phyloP scores from a whole-genome alignment of 139 green algal species.

The Microglena sp. region DNA sequence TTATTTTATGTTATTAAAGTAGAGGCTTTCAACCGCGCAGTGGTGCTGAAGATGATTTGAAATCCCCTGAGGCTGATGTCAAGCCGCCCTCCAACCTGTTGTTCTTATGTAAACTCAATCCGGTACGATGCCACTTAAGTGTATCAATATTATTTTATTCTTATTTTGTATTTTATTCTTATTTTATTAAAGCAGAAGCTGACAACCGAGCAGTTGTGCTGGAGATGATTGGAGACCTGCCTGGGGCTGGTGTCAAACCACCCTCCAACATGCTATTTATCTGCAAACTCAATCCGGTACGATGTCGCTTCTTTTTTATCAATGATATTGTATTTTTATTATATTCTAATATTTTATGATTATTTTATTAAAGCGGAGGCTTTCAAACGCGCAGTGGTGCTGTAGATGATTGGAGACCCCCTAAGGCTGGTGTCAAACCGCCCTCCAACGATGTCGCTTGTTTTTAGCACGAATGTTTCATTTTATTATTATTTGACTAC shows the following conservation, averaged over 20 bases:
- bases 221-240: conserved; percentile 90
- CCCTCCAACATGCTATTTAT: conserved; percentile 87
- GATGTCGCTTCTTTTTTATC: too few species aligned
- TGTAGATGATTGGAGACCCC: conserved; percentile 67
- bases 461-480: too few species aligned
- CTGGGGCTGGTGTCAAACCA: conserved; percentile 71
- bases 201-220: conserved; percentile 83
- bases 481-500: too few species aligned
- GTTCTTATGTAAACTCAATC: conserved; percentile 98
- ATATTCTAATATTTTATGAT: too few species aligned
- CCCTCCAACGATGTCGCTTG: too few species aligned
- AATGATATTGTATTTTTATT: too few species aligned
- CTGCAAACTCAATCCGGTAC: conserved; percentile 97
- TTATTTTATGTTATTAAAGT: too few species aligned
- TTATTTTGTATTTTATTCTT: too few species aligned
- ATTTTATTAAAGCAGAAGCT: too few species aligned
- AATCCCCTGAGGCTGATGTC: conserved; percentile 59
- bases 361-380: too few species aligned
- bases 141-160: too few species aligned
- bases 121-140: too few species aligned
- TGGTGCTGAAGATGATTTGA: conserved; percentile 98
- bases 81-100: conserved; percentile 89
- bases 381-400: conserved; percentile 51
- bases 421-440: conserved; percentile 82
- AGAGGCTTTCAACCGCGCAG: conserved; percentile 77